Conservation (phyloP, 2,329 filamentous ascomycete species). For the Ceratocystis smalleyi region DNA sequence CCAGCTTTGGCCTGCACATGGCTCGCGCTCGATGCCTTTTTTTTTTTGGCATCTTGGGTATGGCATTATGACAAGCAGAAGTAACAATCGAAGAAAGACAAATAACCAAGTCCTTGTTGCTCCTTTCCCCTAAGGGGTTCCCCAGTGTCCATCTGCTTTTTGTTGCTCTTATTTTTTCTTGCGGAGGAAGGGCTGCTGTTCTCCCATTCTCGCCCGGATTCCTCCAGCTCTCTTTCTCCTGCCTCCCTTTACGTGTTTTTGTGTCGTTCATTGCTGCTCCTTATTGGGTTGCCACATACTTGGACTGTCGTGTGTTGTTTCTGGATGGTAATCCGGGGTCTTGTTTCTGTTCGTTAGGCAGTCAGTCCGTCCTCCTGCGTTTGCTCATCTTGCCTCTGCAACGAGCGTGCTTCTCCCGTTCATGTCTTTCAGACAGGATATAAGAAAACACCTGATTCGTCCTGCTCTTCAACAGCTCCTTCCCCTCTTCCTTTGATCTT, state of each 20-base stretch:
- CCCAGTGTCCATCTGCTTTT: no score
- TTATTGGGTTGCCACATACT: not conserved
- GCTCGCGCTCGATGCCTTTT: not conserved
- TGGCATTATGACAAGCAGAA: not conserved
- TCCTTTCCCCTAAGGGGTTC: not conserved
- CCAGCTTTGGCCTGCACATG: not conserved
- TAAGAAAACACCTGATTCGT: not conserved
- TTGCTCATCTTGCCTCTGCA: not conserved
- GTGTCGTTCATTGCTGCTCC: not conserved
- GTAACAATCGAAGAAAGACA: not conserved
- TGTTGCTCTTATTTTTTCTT: no score
- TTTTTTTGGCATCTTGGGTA: not conserved
- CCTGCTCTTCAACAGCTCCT: not conserved
- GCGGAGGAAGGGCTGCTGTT: not conserved
- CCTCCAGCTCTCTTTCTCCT: not conserved
- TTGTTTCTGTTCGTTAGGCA: not conserved
- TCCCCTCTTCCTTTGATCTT: not conserved
- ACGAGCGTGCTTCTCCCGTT: not conserved
- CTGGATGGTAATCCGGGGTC: not conserved
- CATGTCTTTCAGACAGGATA: not conserved
- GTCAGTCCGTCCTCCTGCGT: not conserved
- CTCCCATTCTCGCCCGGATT: not conserved
- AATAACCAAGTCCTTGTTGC: not conserved
- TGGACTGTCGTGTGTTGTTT: not conserved
- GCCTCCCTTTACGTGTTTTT: not conserved